Conservation (phyloP, 306 rosid species). For the Styphnolobium japonicum region DNA sequence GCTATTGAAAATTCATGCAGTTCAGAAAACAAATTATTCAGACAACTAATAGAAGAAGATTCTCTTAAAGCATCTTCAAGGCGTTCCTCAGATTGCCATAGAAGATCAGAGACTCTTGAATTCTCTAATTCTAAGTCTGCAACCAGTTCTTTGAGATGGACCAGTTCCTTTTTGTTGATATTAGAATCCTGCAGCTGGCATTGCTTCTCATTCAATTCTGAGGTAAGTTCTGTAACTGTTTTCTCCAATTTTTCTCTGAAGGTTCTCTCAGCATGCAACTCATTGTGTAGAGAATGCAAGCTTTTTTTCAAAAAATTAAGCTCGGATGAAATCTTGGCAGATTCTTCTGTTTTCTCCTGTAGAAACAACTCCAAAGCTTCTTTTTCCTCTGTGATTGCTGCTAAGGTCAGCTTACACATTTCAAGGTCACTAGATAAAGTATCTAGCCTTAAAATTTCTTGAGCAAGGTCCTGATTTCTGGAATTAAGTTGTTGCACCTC, state of each 20-base stretch:
- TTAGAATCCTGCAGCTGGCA: slow-evolving; percentile 56
- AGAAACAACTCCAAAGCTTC: slow-evolving; percentile 53
- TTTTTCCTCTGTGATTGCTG: slow-evolving; percentile 53
- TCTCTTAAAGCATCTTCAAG: slow-evolving; percentile 46
- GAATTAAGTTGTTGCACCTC: slow-evolving; percentile 73
- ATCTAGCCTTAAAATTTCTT: slow-evolving; percentile 53
- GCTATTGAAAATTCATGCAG: slow-evolving; percentile 58
- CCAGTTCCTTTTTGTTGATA: slow-evolving; percentile 55
- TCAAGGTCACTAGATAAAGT: slow-evolving; percentile 49
- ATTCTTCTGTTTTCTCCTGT: slow-evolving; percentile 59
- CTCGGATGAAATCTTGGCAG: slow-evolving; percentile 52
- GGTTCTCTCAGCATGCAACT: slow-evolving; percentile 53
- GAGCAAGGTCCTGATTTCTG: slow-evolving; percentile 57
- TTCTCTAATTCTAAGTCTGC: slow-evolving; percentile 65
- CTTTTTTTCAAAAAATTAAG: slow-evolving; percentile 45
- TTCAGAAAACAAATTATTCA: slow-evolving; percentile 64
- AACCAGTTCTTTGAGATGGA: slow-evolving; percentile 55
- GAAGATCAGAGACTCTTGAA: slow-evolving; percentile 51
- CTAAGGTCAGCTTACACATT: slow-evolving; percentile 52
- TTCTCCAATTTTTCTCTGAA: slow-evolving; percentile 54
- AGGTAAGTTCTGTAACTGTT: slow-evolving; percentile 53
- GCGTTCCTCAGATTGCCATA: slow-evolving; percentile 51
- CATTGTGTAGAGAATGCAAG: slow-evolving; percentile 44
- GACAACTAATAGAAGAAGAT: slow-evolving; percentile 43
- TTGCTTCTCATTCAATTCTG: slow-evolving; percentile 58